Conservation (phyloP, 768 basidiomycete genomes). For the Calvatia gigantea region DNA sequence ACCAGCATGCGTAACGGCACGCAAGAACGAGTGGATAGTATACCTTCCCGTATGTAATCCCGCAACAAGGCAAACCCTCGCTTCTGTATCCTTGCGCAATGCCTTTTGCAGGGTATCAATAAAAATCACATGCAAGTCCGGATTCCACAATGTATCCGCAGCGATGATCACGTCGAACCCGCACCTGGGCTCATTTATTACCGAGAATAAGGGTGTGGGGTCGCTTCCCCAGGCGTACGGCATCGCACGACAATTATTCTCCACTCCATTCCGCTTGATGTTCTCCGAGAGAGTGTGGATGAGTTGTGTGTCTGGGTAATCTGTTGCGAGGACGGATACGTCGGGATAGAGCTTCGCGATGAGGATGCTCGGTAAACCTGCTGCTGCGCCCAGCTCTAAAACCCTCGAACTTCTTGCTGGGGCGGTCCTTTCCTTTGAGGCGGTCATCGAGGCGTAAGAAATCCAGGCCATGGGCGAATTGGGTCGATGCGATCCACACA, state of each 20-base stretch:
- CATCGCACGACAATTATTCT: conserved; percentile 44
- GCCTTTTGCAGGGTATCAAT: conserved; percentile 47
- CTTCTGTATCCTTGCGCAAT: conserved; percentile 35
- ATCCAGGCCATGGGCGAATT: conserved; percentile 61
- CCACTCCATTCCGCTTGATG: conserved; percentile 46
- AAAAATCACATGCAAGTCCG: conserved; percentile 52
- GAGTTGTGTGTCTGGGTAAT: conserved; percentile 68
- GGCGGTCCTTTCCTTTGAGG: conserved; percentile 5
- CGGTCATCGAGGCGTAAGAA: conserved; percentile 35
- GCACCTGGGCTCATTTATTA: conserved; percentile 16
- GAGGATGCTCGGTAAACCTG: conserved; percentile 70
- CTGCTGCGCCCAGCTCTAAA: conserved; percentile 74
- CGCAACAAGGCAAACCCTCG: conserved; percentile 64
- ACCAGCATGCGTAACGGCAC: conserved; percentile 31
- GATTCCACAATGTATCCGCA: conserved; percentile 78
- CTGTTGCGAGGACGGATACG: conserved; percentile 50
- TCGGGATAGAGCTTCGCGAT: conserved; percentile 48
- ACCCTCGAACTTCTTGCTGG: conserved; percentile 23
- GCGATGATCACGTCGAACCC: conserved; percentile 67
- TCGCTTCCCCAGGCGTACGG: conserved; percentile 69
- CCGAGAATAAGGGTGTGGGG: conserved; percentile 16
- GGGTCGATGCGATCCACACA: conserved; percentile 68
- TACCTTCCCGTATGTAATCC: conserved; percentile 78
- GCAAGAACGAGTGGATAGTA: conserved; percentile 61
- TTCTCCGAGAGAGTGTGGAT: conserved; percentile 59